Conservation (phyloP, 108 stramenopile species). For the Discostella pseudostelligera region DNA sequence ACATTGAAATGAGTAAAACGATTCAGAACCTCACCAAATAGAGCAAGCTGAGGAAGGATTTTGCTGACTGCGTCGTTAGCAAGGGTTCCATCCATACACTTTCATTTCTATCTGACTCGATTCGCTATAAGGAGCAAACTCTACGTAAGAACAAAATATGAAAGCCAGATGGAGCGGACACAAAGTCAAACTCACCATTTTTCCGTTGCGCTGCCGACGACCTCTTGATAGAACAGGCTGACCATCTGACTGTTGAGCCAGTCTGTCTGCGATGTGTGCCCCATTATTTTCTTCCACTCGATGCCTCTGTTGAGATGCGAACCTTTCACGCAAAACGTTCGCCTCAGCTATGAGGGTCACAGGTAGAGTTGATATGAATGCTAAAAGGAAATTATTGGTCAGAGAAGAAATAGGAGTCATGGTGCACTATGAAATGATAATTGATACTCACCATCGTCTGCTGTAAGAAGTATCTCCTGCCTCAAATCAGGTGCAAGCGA, state of each 20-base stretch:
- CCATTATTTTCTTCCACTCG: conserved; percentile 32
- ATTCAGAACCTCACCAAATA: conserved; percentile 37
- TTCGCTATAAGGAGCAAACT: conserved; percentile 44
- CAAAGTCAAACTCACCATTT: conserved; percentile 7
- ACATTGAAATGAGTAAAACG: no score
- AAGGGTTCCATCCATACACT: conserved; percentile 50
- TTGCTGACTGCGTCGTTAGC: conserved; percentile 53
- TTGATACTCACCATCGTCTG: conserved; percentile 58
- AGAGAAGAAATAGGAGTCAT: conserved; percentile 2
- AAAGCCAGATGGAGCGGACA: background rate
- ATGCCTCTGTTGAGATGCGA: conserved; percentile 47
- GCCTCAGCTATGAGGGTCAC: conserved; percentile 88
- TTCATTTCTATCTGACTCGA: conserved; percentile 56
- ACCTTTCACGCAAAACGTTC: conserved; percentile 83
- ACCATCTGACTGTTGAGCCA: conserved; percentile 4
- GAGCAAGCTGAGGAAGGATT: conserved; percentile 58
- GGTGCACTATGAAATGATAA: background rate
- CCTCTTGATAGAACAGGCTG: conserved; percentile 20
- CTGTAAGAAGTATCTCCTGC: conserved; percentile 87
- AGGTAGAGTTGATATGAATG: conserved; percentile 78
- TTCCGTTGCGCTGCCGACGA: conserved; percentile 44
- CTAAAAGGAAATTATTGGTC: background rate
- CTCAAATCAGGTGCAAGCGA: conserved; percentile 90
- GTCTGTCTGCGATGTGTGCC: conserved; percentile 19
- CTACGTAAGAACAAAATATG: no score